phyloP scores from a whole-genome alignment of 1,284 basidiomycete genomes.

The Kalmanozyma brasiliensis region DNA sequence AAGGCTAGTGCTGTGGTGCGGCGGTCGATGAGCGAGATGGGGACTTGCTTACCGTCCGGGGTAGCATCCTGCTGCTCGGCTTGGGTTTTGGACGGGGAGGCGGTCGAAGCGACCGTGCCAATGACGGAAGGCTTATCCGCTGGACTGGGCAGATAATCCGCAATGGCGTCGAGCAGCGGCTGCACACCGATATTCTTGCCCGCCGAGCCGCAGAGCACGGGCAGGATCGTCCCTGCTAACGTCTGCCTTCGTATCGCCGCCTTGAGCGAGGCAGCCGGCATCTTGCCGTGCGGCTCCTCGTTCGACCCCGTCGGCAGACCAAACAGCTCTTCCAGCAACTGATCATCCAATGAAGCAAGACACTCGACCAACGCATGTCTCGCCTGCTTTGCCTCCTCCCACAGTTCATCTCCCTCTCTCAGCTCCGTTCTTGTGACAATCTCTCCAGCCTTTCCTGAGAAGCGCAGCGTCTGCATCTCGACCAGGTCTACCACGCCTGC shows the following conservation, averaged over 20 bases:
- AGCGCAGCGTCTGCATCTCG: constrained; percentile 47
- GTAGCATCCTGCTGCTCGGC: background rate
- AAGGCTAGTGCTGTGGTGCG: constrained; percentile 74
- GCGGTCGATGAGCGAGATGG: constrained; percentile 27
- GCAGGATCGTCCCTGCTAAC: constrained; percentile 76
- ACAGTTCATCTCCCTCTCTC: constrained; percentile 70
- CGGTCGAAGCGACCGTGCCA: constrained; percentile 7
- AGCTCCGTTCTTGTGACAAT: constrained; percentile 28
- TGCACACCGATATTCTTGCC: constrained; percentile 83
- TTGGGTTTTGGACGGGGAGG: background rate
- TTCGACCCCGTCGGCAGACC: constrained; percentile 69
- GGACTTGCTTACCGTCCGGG: constrained; percentile 60
- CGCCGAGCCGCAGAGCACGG: constrained; percentile 84
- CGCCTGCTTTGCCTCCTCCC: constrained; percentile 75
- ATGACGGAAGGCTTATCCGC: constrained; percentile 59
- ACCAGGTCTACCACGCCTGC: constrained; percentile 60
- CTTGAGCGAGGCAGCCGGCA: constrained; percentile 31
- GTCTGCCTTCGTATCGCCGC: constrained; percentile 77
- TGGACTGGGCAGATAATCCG: constrained; percentile 82
- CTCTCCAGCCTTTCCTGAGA: constrained; percentile 60
- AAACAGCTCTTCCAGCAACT: constrained; percentile 77
- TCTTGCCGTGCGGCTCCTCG: constrained; percentile 74
- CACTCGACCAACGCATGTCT: constrained; percentile 79
- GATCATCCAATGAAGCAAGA: constrained; percentile 81
- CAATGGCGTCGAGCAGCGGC: constrained; percentile 81